Base-by-base conservation (phyloP, 176 grass and related monocot species). In the Rhynchospora tenuis region DNA sequence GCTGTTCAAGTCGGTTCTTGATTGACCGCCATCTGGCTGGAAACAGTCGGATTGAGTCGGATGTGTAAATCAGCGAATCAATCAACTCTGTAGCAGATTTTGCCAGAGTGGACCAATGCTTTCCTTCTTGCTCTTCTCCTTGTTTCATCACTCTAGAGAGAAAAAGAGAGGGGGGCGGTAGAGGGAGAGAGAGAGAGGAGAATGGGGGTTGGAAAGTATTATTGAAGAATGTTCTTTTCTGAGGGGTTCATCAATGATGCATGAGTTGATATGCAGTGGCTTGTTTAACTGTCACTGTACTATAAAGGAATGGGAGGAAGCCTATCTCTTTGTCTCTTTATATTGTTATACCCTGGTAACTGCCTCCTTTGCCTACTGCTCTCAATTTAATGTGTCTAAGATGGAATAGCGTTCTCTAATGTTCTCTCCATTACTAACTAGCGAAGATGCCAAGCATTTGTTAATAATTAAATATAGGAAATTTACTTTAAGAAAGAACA, bases 21-120 rank as follows among this genome's bases (percentile, higher is more conserved):
- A 93, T 82, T 22, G 84, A 86, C 52, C 93, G 86, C 96, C 96
- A 99, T 85, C 95, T 99, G 26, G 68, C 42, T n/a, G 91, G 91
- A 84, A 99, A 99, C 3, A 90, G 73, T 66, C 86, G 79, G 7
- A 85, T 84, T 27, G 89, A 87, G 68, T 90, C 79, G 2, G 96
- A 90, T 4, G 81, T 86, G 0, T 83, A 91, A 54, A 90, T 83
- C 29, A 93, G 2, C 0, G 57, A 84, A 2, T 6, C 80, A 44
- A 95, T 55, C 65, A 82, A 67, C 15, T 89, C 82, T 60, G 78
- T 54, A 52, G 88, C 83, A 59, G 73, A 59, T 59, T 69, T 46
- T 16, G 87, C 61, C 23, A 81, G 29, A 60, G 8, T 4, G 64
- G 44, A 59, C 16, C 11, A 80, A 17, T 73, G 59, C n/a, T 78